Percentiles rank a stretch among this genome's conserved stretches.
Conservation (phyloP, 2,329 filamentous ascomycete genomes). For the Neofusicoccum sp. region DNA sequence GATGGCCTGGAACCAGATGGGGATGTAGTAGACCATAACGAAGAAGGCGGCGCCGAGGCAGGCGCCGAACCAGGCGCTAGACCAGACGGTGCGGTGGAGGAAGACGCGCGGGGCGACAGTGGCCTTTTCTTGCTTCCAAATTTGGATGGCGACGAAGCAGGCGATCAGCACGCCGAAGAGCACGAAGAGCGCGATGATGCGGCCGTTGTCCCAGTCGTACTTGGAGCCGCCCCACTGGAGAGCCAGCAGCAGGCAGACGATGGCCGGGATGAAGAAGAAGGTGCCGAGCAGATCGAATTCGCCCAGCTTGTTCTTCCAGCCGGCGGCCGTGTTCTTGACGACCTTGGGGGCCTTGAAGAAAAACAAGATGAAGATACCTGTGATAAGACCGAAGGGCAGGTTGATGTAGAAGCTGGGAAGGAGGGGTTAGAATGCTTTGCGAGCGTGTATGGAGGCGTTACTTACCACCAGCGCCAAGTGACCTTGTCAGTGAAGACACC, state of each 20-base stretch:
- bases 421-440: neutral
- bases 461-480: slow-evolving; percentile 48
- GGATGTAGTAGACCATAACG: slow-evolving; percentile 45
- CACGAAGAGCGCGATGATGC: slow-evolving; percentile 49
- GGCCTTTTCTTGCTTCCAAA: slow-evolving; percentile 45
- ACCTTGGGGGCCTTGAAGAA: slow-evolving; percentile 38
- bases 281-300: slow-evolving; percentile 50
- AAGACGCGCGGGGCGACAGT: slow-evolving; percentile 41
- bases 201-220: slow-evolving; percentile 45
- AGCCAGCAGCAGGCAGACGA: slow-evolving; percentile 50
- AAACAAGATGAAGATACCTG: slow-evolving; percentile 40
- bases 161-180: slow-evolving; percentile 43
- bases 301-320: slow-evolving; percentile 39
- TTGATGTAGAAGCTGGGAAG: slow-evolving; percentile 50
- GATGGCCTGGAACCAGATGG: slow-evolving; percentile 52
- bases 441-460: slow-evolving; percentile 21
- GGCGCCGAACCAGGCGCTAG: slow-evolving; percentile 40
- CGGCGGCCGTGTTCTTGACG: slow-evolving; percentile 32
- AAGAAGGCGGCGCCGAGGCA: slow-evolving; percentile 46
- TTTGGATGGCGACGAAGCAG: slow-evolving; percentile 43
- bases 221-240: slow-evolving; percentile 52
- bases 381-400: slow-evolving; percentile 50
- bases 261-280: slow-evolving; percentile 44
- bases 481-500: slow-evolving; percentile 47
- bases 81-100: slow-evolving; percentile 46